phyloP scores from a whole-genome alignment of 306 rosid species.

The Aeschynomene evenia region DNA sequence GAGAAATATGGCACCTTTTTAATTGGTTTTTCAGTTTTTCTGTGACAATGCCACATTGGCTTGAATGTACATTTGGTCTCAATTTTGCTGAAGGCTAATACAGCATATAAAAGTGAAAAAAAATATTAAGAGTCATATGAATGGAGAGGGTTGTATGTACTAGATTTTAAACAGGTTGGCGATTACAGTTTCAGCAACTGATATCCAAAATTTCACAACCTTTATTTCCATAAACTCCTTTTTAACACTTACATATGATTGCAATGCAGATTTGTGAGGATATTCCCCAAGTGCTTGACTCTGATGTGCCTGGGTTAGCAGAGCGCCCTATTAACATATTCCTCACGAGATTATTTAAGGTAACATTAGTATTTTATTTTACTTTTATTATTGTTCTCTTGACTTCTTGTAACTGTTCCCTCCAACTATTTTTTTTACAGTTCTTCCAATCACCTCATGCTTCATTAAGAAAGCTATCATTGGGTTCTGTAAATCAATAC shows the following conservation, averaged over 20 bases:
- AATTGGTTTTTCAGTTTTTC: neutral
- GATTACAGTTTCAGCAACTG: slow-evolving; percentile 15
- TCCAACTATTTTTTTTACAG: slow-evolving; percentile 39
- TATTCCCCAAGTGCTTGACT: slow-evolving; percentile 91
- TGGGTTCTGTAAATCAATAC: slow-evolving; percentile 95
- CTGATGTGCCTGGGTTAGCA: slow-evolving; percentile 89
- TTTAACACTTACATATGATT: slow-evolving; percentile 5
- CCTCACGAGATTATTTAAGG: slow-evolving; percentile 88
- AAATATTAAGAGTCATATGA: neutral
- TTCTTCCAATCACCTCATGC: slow-evolving; percentile 91
- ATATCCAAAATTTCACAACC: neutral
- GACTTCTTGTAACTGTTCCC: slow-evolving; percentile 10
- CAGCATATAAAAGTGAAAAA: neutral
- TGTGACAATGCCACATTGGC: neutral
- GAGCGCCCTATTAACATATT: slow-evolving; percentile 90
- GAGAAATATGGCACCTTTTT: neutral
- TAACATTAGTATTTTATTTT: slow-evolving; percentile 30
- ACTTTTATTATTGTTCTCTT: neutral
- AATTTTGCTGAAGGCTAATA: slow-evolving; percentile 17
- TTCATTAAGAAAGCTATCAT: slow-evolving; percentile 77
- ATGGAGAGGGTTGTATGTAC: slow-evolving; percentile 1
- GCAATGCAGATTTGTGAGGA: slow-evolving; percentile 89
- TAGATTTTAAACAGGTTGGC: neutral
- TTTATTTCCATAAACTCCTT: slow-evolving; percentile 5
- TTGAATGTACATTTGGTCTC: slow-evolving; percentile 2